Evolutionary conservation across 106 monocot genomes (phyloP).

Genomic region (Triglochin maritima): DNA sequence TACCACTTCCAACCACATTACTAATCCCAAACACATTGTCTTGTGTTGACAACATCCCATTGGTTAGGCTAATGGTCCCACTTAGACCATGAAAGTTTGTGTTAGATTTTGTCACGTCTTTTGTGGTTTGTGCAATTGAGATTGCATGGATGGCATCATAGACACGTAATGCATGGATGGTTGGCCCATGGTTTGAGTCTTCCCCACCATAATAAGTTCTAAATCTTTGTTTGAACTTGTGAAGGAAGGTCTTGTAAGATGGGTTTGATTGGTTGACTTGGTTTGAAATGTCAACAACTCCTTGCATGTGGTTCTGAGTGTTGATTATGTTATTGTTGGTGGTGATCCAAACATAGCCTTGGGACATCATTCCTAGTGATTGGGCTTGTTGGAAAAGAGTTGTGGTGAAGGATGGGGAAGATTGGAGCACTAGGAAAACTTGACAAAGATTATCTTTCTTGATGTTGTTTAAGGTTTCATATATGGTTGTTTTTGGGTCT

Average conservation of each 20-base stretch:
- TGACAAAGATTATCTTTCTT: too few relatives aligned
- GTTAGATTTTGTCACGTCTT: not conserved
- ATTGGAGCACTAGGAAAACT: too few relatives aligned
- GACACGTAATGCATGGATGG: not conserved
- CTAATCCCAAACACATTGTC: not conserved
- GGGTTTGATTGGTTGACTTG: not conserved
- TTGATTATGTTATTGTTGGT: not conserved
- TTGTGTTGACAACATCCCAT: not conserved
- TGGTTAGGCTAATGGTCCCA: not conserved
- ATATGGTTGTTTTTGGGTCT: too few relatives aligned
- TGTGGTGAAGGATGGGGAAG: too few relatives aligned
- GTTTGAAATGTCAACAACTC: too few relatives aligned
- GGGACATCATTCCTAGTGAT: too few relatives aligned
- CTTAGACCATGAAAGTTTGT: not conserved
- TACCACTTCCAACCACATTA: conserved; percentile 8
- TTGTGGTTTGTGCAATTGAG: not conserved
- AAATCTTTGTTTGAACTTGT: not conserved
- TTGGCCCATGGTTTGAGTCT: not conserved
- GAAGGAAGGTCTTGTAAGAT: not conserved
- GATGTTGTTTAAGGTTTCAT: too few relatives aligned
- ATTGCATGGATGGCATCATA: not conserved
- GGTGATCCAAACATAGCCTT: too few relatives aligned
- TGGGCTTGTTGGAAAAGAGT: not conserved
- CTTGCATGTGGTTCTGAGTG: too few relatives aligned
- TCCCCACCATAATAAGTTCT: not conserved